Evolutionary conservation across 2,329 filamentous ascomycete species (phyloP).

Genomic region (Aspergillus fumigatiaffinis): DNA sequence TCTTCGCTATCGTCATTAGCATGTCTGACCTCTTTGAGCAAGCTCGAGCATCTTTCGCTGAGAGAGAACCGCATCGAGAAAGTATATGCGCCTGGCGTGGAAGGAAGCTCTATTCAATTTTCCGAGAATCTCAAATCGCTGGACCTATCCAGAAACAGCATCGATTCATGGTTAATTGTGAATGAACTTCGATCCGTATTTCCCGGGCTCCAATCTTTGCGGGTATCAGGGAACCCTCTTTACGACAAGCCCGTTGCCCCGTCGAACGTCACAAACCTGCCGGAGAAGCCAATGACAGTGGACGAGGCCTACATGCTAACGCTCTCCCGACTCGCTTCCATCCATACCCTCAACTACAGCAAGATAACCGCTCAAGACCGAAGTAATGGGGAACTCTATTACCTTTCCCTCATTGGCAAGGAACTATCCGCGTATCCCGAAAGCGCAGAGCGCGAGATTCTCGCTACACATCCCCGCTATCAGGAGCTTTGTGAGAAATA

Average conservation of each 20-base stretch:
- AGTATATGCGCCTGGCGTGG: constrained; percentile 33
- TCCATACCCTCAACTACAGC: constrained; percentile 59
- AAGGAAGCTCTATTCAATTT: constrained; percentile 47
- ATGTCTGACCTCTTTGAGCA: constrained; percentile 51
- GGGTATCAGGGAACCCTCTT: constrained; percentile 81
- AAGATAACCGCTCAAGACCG: constrained; percentile 69
- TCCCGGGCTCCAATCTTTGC: constrained; percentile 69
- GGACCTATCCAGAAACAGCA: constrained; percentile 69
- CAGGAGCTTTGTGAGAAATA: constrained; percentile 69
- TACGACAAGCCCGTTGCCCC: constrained; percentile 52
- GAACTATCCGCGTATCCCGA: constrained; percentile 54
- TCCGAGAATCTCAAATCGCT: constrained; percentile 57
- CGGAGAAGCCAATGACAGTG: constrained; percentile 44
- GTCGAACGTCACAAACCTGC: constrained; percentile 37
- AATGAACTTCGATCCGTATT: constrained; percentile 64
- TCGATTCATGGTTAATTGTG: constrained; percentile 69
- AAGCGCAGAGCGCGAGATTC: constrained; percentile 50
- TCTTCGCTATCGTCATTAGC: constrained; percentile 36
- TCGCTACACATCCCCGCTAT: constrained; percentile 67
- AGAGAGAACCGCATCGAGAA: constrained; percentile 69
- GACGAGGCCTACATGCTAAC: constrained; percentile 90
- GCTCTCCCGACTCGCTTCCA: constrained; percentile 65
- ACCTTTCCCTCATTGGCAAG: constrained; percentile 76
- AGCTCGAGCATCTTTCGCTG: constrained; percentile 53
- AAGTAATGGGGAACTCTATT: constrained; percentile 87